Evolutionary conservation across 225 moss, liverwort and hornwort genomes (phyloP).

Genomic region (Climacium dendroides): DNA sequence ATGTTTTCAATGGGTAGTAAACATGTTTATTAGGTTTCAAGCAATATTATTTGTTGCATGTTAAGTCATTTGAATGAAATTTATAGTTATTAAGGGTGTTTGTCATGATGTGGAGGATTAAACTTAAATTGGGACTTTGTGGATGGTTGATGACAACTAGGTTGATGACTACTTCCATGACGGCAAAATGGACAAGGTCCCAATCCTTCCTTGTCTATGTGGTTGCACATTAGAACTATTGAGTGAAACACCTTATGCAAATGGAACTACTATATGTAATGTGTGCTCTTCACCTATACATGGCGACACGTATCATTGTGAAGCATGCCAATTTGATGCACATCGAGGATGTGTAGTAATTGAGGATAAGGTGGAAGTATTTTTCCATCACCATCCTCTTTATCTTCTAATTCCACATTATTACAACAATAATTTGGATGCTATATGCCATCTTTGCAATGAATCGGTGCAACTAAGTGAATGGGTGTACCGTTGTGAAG

Average conservation of each 20-base stretch:
- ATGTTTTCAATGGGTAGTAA: neutral
- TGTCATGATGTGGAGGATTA: rapidly evolving
- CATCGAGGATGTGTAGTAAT: neutral
- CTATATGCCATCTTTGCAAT: neutral
- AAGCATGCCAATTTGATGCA: neutral
- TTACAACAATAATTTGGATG: too few relatives aligned
- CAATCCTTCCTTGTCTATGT: neutral
- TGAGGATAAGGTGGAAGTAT: neutral
- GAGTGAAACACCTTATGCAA: rapidly evolving
- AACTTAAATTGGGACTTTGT: neutral
- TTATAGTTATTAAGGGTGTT: rapidly evolving
- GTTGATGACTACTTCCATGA: rapidly evolving
- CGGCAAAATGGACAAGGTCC: rapidly evolving
- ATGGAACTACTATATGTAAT: rapidly evolving
- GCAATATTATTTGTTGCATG: neutral
- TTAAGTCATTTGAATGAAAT: neutral
- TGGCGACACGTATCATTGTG: neutral
- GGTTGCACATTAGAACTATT: rapidly evolving
- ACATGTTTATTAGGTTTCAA: rapidly evolving
- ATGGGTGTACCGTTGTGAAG: neutral
- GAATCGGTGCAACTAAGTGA: neutral
- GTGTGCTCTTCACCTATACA: rapidly evolving
- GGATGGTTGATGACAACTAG: neutral
- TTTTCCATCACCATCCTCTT: neutral
- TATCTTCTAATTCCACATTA: neutral